phyloP scores from a whole-genome alignment of 2,329 filamentous ascomycete species.

The Ilyonectria robusta region DNA sequence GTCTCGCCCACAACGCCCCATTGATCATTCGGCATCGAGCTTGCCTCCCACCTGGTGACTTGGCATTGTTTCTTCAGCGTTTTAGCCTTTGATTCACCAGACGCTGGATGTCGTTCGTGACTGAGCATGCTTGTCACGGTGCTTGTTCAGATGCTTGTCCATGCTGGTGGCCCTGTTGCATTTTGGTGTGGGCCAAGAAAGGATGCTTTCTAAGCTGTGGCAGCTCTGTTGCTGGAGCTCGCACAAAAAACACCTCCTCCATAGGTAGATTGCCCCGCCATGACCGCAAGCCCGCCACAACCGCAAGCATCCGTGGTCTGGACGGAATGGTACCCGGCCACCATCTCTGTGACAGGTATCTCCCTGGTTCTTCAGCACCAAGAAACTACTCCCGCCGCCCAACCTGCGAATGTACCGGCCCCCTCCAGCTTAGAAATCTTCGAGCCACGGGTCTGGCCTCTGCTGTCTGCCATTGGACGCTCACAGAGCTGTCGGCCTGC shows the following conservation, averaged over 20 bases:
- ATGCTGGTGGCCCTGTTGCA: neutral
- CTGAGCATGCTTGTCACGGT: neutral
- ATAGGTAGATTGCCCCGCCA: slow-evolving; percentile 23
- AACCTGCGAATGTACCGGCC: slow-evolving; percentile 20
- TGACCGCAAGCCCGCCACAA: slow-evolving; percentile 10
- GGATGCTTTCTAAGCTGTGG: slow-evolving; percentile 17
- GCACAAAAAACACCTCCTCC: slow-evolving; percentile 15
- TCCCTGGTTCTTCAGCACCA: slow-evolving; percentile 1
- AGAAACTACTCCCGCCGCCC: slow-evolving; percentile 26
- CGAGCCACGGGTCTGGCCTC: slow-evolving; percentile 36
- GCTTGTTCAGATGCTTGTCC: neutral
- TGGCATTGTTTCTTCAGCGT: neutral
- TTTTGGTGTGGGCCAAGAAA: neutral
- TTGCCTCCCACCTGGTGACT: neutral
- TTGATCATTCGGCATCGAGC: slow-evolving; percentile 11
- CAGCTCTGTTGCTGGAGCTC: slow-evolving; percentile 10
- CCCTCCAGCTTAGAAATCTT: slow-evolving; percentile 31
- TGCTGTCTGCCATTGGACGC: slow-evolving; percentile 35
- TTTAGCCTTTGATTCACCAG: neutral
- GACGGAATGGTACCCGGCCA: slow-evolving; percentile 13
- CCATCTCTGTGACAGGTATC: slow-evolving; percentile 30
- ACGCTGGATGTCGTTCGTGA: neutral
- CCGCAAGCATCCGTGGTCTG: neutral
- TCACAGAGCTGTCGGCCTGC: slow-evolving; percentile 30
- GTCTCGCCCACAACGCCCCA: neutral